Conservation (phyloP, 2,329 filamentous ascomycete species). For the Colletotrichum sp. region DNA sequence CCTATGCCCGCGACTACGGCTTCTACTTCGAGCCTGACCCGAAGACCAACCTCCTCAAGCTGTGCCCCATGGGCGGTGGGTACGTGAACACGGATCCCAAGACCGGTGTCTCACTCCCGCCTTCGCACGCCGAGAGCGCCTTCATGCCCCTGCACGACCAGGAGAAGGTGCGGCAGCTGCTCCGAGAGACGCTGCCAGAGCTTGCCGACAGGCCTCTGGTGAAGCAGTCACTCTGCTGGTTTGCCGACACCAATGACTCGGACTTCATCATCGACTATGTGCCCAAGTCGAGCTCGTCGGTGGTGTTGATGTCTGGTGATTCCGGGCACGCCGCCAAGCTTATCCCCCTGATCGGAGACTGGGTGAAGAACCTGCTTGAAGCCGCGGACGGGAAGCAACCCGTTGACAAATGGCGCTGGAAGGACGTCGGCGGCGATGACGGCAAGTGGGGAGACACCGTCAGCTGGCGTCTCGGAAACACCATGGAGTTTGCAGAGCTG, state of each 20-base stretch:
- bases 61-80: conserved; percentile 64
- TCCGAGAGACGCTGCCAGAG: conserved; percentile 56
- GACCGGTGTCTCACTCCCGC: conserved; percentile 35
- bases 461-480: conserved; percentile 42
- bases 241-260: conserved; percentile 64
- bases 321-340: conserved; percentile 70
- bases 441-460: conserved; percentile 34
- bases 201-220: conserved; percentile 62
- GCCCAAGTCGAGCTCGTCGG: conserved; percentile 46
- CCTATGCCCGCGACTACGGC: conserved; percentile 64
- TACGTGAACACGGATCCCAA: conserved; percentile 49
- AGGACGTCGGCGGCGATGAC: conserved; percentile 29
- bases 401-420: conserved; percentile 58
- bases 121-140: conserved; percentile 36
- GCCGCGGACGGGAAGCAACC: conserved; percentile 42
- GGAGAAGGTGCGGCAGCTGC: conserved; percentile 51
- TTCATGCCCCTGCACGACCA: conserved; percentile 62
- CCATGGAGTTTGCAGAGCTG: conserved; percentile 28
- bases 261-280: conserved; percentile 67
- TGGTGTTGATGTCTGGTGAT: conserved; percentile 61
- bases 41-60: conserved; percentile 61
- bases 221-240: conserved; percentile 65
- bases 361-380: conserved; percentile 53
- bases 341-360: conserved; percentile 64
- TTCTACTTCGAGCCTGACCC: conserved; percentile 72